Conservation (phyloP, 1,139 yeast genomes). For the Blastobotrys persicus region DNA sequence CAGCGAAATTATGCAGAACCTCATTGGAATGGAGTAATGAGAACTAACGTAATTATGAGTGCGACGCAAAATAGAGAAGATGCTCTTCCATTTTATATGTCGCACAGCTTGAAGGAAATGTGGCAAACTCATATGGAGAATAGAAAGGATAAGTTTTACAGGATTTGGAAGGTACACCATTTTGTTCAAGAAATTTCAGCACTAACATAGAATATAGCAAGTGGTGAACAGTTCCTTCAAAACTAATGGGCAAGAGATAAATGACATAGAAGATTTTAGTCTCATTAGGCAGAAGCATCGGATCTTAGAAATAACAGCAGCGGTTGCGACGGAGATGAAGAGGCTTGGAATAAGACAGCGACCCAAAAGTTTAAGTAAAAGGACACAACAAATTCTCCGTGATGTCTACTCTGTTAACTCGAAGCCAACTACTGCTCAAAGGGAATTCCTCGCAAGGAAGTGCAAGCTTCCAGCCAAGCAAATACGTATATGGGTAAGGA, state of each 20-base stretch:
- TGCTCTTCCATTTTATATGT: not conserved
- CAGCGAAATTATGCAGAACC: too few relatives aligned
- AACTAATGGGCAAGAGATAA: not conserved
- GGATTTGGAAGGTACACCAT: not conserved
- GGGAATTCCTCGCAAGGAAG: not conserved
- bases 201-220: not conserved
- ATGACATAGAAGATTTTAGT: not conserved
- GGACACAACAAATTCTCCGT: not conserved
- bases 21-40: too few relatives aligned
- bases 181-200: too few relatives aligned
- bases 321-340: not conserved
- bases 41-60: too few relatives aligned
- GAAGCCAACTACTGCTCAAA: not conserved
- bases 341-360: not conserved
- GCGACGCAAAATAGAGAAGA: too few relatives aligned
- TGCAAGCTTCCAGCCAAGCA: not conserved
- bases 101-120: not conserved
- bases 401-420: not conserved
- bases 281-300: not conserved
- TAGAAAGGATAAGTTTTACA: not conserved
- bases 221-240: not conserved
- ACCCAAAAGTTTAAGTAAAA: not conserved
- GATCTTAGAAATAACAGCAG: not conserved
- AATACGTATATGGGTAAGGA: not conserved
- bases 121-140: not conserved